A percentile compares a stretch with the other conserved stretches of the same genome.
Evolutionary conservation across 306 rosid genomes (phyloP).

Genomic region (Gynostemma pentaphyllum): DNA sequence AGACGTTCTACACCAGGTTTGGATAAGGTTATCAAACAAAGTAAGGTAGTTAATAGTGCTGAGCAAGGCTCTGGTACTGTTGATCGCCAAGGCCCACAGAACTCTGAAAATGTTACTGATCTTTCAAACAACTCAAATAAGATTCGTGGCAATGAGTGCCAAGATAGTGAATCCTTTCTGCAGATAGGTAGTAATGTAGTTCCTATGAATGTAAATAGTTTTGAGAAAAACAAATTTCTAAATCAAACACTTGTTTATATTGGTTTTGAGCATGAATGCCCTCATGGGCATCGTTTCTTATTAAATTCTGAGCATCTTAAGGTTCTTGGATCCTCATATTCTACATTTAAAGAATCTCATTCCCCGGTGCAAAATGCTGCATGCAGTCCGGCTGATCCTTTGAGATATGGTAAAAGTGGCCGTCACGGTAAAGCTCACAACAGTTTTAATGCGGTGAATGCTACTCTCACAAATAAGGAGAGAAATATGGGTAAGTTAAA

Average conservation of each 20-base stretch:
- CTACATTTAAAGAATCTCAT: constrained; percentile 46
- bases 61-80: constrained; percentile 25
- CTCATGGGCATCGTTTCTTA: constrained; percentile 85
- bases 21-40: constrained; percentile 49
- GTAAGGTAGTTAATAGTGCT: constrained; percentile 25
- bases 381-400: constrained; percentile 26
- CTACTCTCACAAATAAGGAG: constrained; percentile 32
- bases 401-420: constrained; percentile 35
- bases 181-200: constrained; percentile 63
- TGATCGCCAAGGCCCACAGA: constrained; percentile 32
- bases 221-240: constrained; percentile 30
- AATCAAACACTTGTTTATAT: constrained; percentile 45
- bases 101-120: constrained; percentile 27
- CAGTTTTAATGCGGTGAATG: constrained; percentile 34
- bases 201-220: constrained; percentile 46
- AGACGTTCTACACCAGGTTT: constrained; percentile 32
- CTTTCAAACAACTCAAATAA: constrained; percentile 27
- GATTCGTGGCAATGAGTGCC: constrained; percentile 20
- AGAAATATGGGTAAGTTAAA: constrained; percentile 38
- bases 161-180: constrained; percentile 42
- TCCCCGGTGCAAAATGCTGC: constrained; percentile 28
- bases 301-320: constrained; percentile 60
- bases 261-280: constrained; percentile 95
- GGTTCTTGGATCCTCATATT: constrained; percentile 53
- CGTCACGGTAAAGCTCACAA: constrained; percentile 40